Evolutionary conservation across 2,329 filamentous ascomycete species (phyloP), one percentile per base, ranked within the genome.

Genomic region (Zasmidium angulare): DNA sequence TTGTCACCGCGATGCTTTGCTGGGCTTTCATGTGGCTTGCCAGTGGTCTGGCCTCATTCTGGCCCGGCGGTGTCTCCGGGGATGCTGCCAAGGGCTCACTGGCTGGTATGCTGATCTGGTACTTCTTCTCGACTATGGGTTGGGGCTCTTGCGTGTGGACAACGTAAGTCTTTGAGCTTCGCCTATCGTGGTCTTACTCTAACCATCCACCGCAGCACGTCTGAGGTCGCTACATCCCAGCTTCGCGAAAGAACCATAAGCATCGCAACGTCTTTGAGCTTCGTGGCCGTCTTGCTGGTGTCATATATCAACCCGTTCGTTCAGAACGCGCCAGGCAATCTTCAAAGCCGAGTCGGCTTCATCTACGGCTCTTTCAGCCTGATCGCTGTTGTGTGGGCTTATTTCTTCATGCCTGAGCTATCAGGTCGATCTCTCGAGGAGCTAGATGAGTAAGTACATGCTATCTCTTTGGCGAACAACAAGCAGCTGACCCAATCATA

Each of bases 331-430:
- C 46, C 43, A 3, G 46, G 53, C 21, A 50, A 56, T 24, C 53
- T 56, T 22, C 40, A 46, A 12, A 43, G 43, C 23, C 36, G 40
- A 47, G 52, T 55, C 17, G 52, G 52, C 31, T 55, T 55, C 22
- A 22, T 55, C 2, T 55, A 55, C 40, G 52, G 52, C 17, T 36
- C 52, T 19, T 43, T 43, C 36, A 43, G 36, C n/a, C 36, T 43
- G 36, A 43, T 43, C 3, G 6, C 36, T 4, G 26, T 53, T 20
- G 48, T 58, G 7, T 58, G 49, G 31, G 49, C 31, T 17, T 51
- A 29, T 31, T 56, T 60, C 51, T 55, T 54, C 20, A 49, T 59
- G 40, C 56, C 56, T 7, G 56, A 59, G 51, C 36, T 59, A 23
- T 36, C 23, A 10, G 56, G 56, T 10, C 40, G 56, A 14, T 49